Conservation (phyloP, 495 filamentous ascomycete genomes). For the Aspergillus cristatus region DNA sequence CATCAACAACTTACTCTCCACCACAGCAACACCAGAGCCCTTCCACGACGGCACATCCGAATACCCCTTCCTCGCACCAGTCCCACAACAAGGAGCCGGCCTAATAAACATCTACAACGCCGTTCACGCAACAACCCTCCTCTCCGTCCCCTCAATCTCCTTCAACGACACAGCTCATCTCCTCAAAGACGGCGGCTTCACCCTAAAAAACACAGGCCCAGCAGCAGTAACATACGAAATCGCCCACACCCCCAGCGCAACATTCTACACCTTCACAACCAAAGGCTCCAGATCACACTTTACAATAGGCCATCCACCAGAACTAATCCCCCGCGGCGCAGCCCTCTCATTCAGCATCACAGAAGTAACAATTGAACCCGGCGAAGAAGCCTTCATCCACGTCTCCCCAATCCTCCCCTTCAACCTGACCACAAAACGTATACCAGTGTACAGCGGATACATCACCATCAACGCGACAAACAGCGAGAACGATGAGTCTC, state of each 20-base stretch:
- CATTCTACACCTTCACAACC: constrained; percentile 17
- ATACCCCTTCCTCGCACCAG: constrained; percentile 36
- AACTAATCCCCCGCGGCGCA: constrained; percentile 5
- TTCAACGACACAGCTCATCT: constrained; percentile 52
- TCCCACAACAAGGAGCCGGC: constrained; percentile 48
- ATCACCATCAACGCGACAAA: constrained; percentile 24
- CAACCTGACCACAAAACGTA: constrained; percentile 11
- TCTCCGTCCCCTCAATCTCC: constrained; percentile 43
- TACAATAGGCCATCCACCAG: too few species aligned
- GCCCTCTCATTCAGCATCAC: constrained; percentile 5
- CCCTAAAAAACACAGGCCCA: constrained; percentile 43
- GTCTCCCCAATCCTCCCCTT: constrained; percentile 14
- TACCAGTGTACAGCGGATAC: constrained; percentile 29
- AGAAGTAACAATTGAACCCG: constrained; percentile 2
- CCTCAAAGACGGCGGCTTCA: not conserved
- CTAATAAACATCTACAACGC: constrained; percentile 48
- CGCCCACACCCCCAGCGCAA: constrained; percentile 14
- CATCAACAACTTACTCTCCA: constrained; percentile 24
- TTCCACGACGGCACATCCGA: constrained; percentile 40
- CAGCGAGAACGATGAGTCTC: constrained; percentile 14
- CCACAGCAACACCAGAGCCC: constrained; percentile 27
- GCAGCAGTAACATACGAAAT: constrained; percentile 38
- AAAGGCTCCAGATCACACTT: constrained; percentile 1
- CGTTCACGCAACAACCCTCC: constrained; percentile 42
- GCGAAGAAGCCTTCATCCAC: constrained; percentile 10